Percentiles rank a stretch among this genome's conserved stretches.
Conservation (phyloP, 2,329 filamentous ascomycete genomes). For the Claviceps sp. region DNA sequence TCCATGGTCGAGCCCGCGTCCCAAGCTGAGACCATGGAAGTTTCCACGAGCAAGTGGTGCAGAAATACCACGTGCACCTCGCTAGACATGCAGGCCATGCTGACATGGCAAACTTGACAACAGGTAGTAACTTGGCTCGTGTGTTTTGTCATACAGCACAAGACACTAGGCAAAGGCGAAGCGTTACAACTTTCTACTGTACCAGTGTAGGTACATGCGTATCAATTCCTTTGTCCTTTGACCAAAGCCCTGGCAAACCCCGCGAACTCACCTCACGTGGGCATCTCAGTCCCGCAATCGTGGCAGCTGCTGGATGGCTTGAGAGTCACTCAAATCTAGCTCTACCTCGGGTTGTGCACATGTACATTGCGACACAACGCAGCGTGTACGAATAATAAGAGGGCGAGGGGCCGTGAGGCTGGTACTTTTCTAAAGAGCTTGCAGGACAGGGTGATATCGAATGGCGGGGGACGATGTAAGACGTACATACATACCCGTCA, state of each 20-base stretch:
- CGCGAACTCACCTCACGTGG: constrained; percentile 9
- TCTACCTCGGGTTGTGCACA: not conserved
- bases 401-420: not conserved
- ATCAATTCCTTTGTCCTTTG: not conserved
- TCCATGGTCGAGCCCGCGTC: not conserved
- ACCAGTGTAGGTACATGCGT: not conserved
- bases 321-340: not conserved
- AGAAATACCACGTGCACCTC: not conserved
- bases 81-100: not conserved
- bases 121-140: not conserved
- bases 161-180: not conserved
- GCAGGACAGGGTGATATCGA: too few relatives aligned
- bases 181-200: not conserved
- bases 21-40: not conserved
- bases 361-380: too few relatives aligned
- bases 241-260: constrained; percentile 6
- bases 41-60: not conserved
- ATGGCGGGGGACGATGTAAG: too few relatives aligned
- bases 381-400: not conserved
- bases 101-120: not conserved
- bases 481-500: too few relatives aligned
- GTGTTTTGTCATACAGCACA: not conserved
- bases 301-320: constrained; percentile 7
- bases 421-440: too few relatives aligned
- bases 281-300: constrained; percentile 4